Percentiles rank a stretch among this genome's conserved stretches.
Evolutionary conservation across 2,329 filamentous ascomycete genomes (phyloP).

Genomic region (Eutypa lata): DNA sequence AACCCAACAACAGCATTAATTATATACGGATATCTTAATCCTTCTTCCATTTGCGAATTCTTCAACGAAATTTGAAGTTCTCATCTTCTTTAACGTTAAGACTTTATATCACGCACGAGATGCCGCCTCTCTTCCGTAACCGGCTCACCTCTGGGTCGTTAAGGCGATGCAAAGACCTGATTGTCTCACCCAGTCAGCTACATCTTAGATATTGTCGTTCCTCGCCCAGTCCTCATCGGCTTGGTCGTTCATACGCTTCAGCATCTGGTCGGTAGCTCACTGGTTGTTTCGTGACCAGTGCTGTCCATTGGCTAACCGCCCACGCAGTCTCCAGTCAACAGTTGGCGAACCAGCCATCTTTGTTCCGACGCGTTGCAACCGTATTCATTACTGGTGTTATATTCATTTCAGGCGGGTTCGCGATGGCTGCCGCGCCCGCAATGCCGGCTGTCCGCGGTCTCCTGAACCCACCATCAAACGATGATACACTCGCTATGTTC

Average conservation of each 20-base stretch:
- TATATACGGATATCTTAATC: too few species aligned
- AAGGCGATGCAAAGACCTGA: not conserved
- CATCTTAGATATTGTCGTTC: not conserved
- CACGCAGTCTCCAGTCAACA: not conserved
- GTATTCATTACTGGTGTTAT: constrained; percentile 44
- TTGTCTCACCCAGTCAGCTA: not conserved
- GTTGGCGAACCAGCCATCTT: constrained; percentile 25
- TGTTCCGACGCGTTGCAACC: constrained; percentile 42
- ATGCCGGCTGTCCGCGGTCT: constrained; percentile 45
- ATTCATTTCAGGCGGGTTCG: constrained; percentile 50
- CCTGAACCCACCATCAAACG: constrained; percentile 57
- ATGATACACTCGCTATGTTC: constrained; percentile 69
- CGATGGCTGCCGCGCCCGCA: constrained; percentile 53
- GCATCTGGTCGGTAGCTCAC: not conserved
- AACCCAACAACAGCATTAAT: too few species aligned
- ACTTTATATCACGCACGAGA: not conserved
- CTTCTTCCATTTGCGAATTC: too few species aligned
- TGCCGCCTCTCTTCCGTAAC: not conserved
- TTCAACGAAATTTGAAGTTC: too few species aligned
- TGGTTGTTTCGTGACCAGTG: not conserved
- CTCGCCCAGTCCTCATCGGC: not conserved
- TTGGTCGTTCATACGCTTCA: not conserved
- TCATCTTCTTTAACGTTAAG: too few species aligned
- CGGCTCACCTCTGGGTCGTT: not conserved
- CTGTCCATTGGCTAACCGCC: not conserved